Base-by-base conservation (phyloP, 1,139 yeast genomes). In the Saccharomyces hybrid region DNA sequence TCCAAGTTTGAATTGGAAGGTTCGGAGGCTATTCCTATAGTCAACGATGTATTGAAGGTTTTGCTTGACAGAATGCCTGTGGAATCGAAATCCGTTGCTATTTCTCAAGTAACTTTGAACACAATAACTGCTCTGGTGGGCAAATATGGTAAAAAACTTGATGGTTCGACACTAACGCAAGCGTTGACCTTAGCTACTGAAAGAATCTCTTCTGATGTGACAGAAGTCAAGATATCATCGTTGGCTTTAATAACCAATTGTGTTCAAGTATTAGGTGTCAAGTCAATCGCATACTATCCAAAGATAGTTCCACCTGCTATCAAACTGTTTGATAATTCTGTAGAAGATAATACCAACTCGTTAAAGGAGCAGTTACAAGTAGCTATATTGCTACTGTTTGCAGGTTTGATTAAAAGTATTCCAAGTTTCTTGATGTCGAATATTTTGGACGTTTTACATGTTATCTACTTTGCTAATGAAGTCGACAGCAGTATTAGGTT, bases 401-500 rank as follows among this genome's bases (percentile, higher is more conserved):
- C 96, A 3, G 80, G 91, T 50, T 77, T 89, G 65, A 75, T 91
- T 52, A 88, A 86, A 71, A 83, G 88, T 64, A 84, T 95, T 62
- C 98, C 99, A 44, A 85, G 89, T 12, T 93, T 93, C 68, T 80
- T 93, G 74, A 76, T 82, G 21, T 82, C 95, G 7, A 83, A 83
- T 60, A 74, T 90, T 62, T 79, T 78, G 55, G 81, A 82, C 53
- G 78, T 88, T 52, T 71, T 89, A 57, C 72, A 75, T 54, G 75
- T 84, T 11, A 73, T 86, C 24, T 79, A 89, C 60, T 73, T 75
- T 49, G 81, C 89, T 52, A 76, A 78, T 52, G 75, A 75, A 49
- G 85, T 87, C 53, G 80, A 82, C 14, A 78, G 77, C 49, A 72
- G 79, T 5, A 77, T 88, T 47, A 80, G 95, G 66, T 74, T 85